A percentile compares a stretch with the other conserved stretches of the same genome.
These are phyloP conservation scores for Fusarium illudens DNA, from an alignment of 2,329 filamentous ascomycete species.

Conservation along the genomic window DNA sequence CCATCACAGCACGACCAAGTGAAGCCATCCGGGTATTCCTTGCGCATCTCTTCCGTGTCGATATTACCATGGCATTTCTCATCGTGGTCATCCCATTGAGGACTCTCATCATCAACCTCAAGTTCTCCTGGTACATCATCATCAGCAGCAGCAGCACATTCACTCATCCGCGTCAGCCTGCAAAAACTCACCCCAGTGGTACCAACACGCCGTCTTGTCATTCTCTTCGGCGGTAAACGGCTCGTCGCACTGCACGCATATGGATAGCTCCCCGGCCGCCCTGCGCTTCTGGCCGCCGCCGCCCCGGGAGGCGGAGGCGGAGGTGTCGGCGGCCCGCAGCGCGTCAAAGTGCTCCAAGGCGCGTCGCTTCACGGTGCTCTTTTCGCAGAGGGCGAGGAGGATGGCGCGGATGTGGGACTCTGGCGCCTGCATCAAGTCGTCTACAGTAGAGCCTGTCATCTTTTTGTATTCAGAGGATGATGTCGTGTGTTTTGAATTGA, in stretches of 20 bases:
- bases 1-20: conserved; percentile 35
- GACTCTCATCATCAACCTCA: conserved; percentile 15
- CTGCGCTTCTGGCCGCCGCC: conserved; percentile 24
- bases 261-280: conserved; percentile 17
- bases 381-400: conserved; percentile 28
- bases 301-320: no score
- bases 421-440: conserved; percentile 18
- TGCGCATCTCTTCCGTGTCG: conserved; percentile 21
- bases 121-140: conserved; percentile 16
- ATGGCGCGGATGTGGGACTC: conserved; percentile 29
- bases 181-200: conserved; percentile 29
- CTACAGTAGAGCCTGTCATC: background rate
- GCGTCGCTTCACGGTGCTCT: background rate
- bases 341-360: conserved; percentile 12
- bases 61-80: conserved; percentile 13
- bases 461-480: background rate
- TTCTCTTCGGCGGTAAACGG: conserved; percentile 21
- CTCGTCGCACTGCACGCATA: conserved; percentile 27
- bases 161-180: background rate
- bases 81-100: conserved; percentile 25
- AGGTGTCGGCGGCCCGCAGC: background rate
- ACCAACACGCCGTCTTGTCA: conserved; percentile 5
- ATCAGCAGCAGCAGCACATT: background rate
- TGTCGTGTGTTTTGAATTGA: background rate
- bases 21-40: conserved; percentile 31